Percentiles rank a stretch among this genome's conserved stretches.
phyloP scores from a whole-genome alignment of 2,329 filamentous ascomycete genomes.

The Cladosporium sp. region DNA sequence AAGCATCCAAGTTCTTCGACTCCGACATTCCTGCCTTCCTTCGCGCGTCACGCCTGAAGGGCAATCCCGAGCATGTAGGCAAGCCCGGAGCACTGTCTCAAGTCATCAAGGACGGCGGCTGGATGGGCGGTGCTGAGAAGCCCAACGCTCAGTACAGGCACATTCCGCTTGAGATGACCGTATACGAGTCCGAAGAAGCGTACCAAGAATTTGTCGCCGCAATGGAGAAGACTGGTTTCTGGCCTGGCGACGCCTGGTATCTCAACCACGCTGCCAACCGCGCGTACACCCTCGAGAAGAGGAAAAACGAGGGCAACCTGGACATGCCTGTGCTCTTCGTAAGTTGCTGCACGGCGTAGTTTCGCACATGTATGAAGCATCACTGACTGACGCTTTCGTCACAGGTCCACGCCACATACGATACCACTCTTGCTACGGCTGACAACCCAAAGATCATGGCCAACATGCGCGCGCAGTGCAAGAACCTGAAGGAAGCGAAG shows the following conservation, averaged over 20 bases:
- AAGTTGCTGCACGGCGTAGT: background rate
- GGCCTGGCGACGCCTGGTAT: constrained; percentile 39
- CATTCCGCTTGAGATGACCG: constrained; percentile 28
- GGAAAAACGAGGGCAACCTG: constrained; percentile 32
- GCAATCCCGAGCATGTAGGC: constrained; percentile 23
- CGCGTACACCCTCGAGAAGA: constrained; percentile 37
- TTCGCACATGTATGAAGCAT: too few relatives aligned
- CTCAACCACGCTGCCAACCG: constrained; percentile 41
- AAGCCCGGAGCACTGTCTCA: constrained; percentile 24
- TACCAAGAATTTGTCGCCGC: constrained; percentile 29
- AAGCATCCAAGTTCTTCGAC: constrained; percentile 18
- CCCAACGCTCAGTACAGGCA: constrained; percentile 24
- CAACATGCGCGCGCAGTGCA: constrained; percentile 4
- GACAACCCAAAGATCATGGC: constrained; percentile 26
- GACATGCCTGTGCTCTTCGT: constrained; percentile 35
- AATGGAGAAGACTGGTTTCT: constrained; percentile 40
- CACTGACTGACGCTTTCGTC: background rate
- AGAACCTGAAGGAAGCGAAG: constrained; percentile 8
- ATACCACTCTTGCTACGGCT: constrained; percentile 35
- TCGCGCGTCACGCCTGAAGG: constrained; percentile 24
- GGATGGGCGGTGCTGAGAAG: constrained; percentile 28
- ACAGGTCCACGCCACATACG: constrained; percentile 36
- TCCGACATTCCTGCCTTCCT: constrained; percentile 23
- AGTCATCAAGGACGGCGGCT: constrained; percentile 27
- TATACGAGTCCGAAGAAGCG: constrained; percentile 27